Evolutionary conservation across 148 eudicot genomes (phyloP), one percentile per base, ranked within the genome.

Genomic region (Camellia japonica): DNA sequence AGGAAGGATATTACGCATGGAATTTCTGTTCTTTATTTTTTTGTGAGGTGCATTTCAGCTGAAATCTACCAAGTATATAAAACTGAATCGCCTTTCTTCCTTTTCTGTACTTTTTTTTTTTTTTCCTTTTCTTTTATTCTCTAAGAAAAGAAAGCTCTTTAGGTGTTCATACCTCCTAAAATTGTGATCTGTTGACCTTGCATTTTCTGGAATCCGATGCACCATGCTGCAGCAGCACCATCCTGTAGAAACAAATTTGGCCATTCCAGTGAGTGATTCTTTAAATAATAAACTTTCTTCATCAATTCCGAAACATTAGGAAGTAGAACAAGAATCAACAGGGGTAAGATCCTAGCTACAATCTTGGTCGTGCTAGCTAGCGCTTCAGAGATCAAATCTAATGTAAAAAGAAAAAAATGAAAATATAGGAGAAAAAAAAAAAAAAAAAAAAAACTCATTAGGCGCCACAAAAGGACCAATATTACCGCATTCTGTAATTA

Each of bases 141-240:
- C n/a, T 60, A 60, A 18, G 19, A 6, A 70, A 49, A 38, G n/a
- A 18, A 49, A 70, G 13, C 54, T 30, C 54, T 56, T 59, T 59
- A 4, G 6, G 59, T 58, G 55, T 4, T 56, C 79, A n/a, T 89
- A 94, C 98, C 98, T 91, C 98, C 98, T 83, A 94, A 86, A 83
- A 95, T 95, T 52, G 98, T 93, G 80, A 95, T 81, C 42, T 78
- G 82, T 80, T 95, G 96, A 77, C 97, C 94, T 76, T 90, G 86
- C 56, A 89, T 86, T 86, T 91, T 91, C 93, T 95, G 98, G 83
- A 95, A 85, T 68, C 97, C 98, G 85, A 93, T 93, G 82, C 98
- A 95, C 98, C 98, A 95, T 3, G 90, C 89, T 65, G 87, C 88
- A 75, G 87, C 88, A 75, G 91, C 92, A 42, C 96, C 98, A 76